Evolutionary conservation across 768 basidiomycete genomes (phyloP), one percentile per base, ranked within the genome.

Genomic region (Phanerodontia chrysosporium): DNA sequence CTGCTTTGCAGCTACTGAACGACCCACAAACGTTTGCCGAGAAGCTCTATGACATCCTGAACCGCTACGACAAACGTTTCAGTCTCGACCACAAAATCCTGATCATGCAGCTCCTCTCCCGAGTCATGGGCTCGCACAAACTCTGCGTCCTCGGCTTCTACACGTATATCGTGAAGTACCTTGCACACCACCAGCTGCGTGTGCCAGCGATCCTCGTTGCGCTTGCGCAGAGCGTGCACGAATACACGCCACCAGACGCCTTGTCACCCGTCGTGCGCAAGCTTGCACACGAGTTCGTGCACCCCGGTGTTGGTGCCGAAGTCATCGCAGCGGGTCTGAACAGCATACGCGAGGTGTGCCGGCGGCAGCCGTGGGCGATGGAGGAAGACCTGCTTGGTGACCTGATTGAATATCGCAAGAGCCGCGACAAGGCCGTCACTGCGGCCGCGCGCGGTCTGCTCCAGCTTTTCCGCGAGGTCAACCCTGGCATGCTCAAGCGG

Each of bases 321-420:
- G 94, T 98, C 66, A 90, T 98, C 61, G 87, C 95, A 1, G 97
- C 96, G 0, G 97, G 97, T n/a, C 76, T 99, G 62, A 99, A 99
- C 72, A 83, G 92, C 16, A 93, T 99, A 44, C 81, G 95, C 29
- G 96, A 98, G 71, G 84, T 99, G n/a, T 97, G 94, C 71, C 74
- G 90, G 30, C 74, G 96, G 39, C 97, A 99, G 69, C 93, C 96
- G 3, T 95, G 94, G 92, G 86, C 90, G 55, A 98, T 99, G 89
- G 93, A 96, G 64, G 92, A 93, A 64, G 96, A 98, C 66, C 73
- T 98, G 25, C 77, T 99, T 4, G 86, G 89, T 2, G 97, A 99
- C 74, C 73, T 99, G 62, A 83, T 98, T 53, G 95, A 94, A 73
- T 99, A 99, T 72, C 80, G 87, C 69, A 98, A 97, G 77, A 95